Base-by-base conservation (phyloP, 1,284 basidiomycete genomes). In the Microbotryum silenes-acaulis region DNA sequence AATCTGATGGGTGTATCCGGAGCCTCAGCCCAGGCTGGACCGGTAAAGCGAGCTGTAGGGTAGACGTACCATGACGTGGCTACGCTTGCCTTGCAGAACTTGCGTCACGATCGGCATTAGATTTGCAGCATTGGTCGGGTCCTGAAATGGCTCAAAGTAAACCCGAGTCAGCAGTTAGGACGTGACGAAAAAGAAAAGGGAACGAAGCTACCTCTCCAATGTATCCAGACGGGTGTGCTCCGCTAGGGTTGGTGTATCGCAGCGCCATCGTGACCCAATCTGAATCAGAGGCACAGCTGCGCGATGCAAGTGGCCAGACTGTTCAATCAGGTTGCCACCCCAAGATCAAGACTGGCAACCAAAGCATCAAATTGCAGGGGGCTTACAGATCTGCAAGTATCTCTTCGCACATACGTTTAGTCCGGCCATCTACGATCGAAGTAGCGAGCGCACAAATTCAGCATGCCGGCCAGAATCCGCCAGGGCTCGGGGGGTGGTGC, bases 231-330 rank as follows among this genome's bases (percentile, higher is more conserved):
- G 65, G 60, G 51, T 71, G 64, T 37, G 67, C 68, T 7, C 70
- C 70, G 56, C 67, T 66, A 14, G 70, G 70, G 51, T 71, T 71
- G 46, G 67, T 65, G 55, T 71, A 71, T 33, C 70, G 64, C 20
- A 71, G 57, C 14, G 64, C 62, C 50, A 69, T 59, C 20, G 64
- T 68, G 45, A 56, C 52, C 64, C 64, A 65, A 2, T 56, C 54
- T 10, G 66, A 64, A 37, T 63, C 62, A 1, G 66, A 51, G 2
- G 33, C 47, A 9, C 47, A 56, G n/a, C 58, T 60, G 46, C 1
- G 37, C 37, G 16, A 42, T 16, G 16, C 16, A 42, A 42, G 37
- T 37, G 37, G 14, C 37, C 37, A 16, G 37, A 14, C 16, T 10
- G 37, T 18, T 42, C 6, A 27, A 8, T 6, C 25, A 42, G 23